These are phyloP conservation scores for Saccharomyces paradoxus DNA, from an alignment of 805 yeast genomes.

Conservation along the genomic window DNA sequence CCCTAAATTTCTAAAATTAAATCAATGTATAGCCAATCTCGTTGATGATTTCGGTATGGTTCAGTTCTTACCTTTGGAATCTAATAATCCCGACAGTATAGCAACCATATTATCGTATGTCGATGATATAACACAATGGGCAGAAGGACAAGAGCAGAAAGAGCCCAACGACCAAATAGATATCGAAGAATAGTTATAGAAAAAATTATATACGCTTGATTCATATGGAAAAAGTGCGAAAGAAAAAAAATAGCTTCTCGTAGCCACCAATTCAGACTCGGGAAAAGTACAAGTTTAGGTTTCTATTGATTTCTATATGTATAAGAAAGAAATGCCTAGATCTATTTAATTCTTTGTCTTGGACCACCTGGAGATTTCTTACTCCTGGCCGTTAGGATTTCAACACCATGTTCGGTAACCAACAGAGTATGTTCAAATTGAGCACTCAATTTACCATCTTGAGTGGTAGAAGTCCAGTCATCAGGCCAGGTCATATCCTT, in stretches of 20 bases:
- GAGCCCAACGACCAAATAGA: conserved; percentile 79
- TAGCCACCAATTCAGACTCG: background rate
- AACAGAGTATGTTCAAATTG: conserved; percentile 92
- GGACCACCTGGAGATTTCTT: conserved; percentile 88
- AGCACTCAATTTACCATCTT: conserved; percentile 83
- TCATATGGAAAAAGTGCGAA: background rate
- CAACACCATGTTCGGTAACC: conserved; percentile 90
- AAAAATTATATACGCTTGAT: background rate
- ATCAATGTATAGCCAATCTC: conserved; percentile 74
- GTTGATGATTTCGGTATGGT: conserved; percentile 99
- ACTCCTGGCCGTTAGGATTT: conserved; percentile 75
- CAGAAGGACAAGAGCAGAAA: conserved; percentile 91
- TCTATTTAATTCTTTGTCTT: conserved; percentile 41
- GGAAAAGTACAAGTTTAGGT: background rate
- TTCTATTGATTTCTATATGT: background rate
- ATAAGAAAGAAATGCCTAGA: background rate
- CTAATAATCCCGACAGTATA: conserved; percentile 66
- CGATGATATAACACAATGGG: conserved; percentile 97
- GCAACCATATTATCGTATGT: conserved; percentile 80
- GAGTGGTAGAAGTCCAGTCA: conserved; percentile 90
- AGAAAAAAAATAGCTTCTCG: background rate
- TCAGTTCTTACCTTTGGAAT: conserved; percentile 84
- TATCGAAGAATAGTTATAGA: conserved; percentile 45
- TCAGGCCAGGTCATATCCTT: conserved; percentile 91
- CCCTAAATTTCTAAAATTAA: conserved; percentile 62